Conservation (phyloP, 2,329 filamentous ascomycete species). For the Camillea tinctor region DNA sequence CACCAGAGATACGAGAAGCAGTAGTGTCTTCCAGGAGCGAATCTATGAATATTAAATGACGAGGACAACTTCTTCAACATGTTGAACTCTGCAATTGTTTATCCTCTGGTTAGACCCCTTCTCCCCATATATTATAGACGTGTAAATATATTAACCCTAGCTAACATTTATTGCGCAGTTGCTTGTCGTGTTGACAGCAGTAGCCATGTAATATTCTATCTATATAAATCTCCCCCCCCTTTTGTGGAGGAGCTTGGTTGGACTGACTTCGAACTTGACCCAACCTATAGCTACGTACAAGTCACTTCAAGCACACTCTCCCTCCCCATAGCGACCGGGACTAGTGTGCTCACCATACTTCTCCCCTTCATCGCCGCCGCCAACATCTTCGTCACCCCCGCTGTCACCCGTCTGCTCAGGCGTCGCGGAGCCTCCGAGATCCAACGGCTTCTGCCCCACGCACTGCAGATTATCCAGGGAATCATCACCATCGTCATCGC, state of each 20-base stretch:
- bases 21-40: background rate
- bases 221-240: background rate
- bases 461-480: conserved; percentile 43
- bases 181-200: conserved; percentile 7
- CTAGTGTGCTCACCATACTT: conserved; percentile 29
- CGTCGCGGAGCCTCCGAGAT: conserved; percentile 1
- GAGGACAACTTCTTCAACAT: conserved; percentile 2
- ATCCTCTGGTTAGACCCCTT: background rate
- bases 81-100: conserved; percentile 4
- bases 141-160: too few species aligned
- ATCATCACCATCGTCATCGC: conserved; percentile 44
- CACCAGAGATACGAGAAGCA: too few species aligned
- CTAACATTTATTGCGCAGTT: conserved; percentile 12
- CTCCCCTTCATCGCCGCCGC: conserved; percentile 29
- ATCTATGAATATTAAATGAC: too few species aligned
- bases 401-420: conserved; percentile 10
- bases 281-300: conserved; percentile 27
- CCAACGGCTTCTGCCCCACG: conserved; percentile 29
- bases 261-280: too few species aligned
- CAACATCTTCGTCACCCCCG: conserved; percentile 25
- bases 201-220: conserved; percentile 17
- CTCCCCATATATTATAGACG: background rate
- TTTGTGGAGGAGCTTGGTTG: too few species aligned
- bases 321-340: conserved; percentile 30
- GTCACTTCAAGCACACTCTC: conserved; percentile 28